Percentiles rank a stretch among this genome's conserved stretches.
phyloP scores from a whole-genome alignment of 306 rosid species.

The Inga laurina region DNA sequence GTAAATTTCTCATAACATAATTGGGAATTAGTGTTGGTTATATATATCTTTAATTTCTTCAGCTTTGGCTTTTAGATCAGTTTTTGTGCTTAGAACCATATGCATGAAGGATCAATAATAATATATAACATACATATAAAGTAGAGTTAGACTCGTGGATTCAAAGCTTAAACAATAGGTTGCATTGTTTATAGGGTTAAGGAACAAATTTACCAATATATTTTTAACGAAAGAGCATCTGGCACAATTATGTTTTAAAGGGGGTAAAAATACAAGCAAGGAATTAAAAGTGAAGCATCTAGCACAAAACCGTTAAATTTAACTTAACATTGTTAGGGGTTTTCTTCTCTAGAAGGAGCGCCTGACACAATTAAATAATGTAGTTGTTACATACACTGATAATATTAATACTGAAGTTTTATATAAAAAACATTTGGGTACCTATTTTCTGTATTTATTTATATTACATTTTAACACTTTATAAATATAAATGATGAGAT shows the following conservation, averaged over 20 bases:
- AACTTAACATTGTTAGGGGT: too few species aligned
- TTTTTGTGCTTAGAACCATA: not conserved
- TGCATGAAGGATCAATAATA: not conserved
- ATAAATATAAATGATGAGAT: too few species aligned
- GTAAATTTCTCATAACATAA: not conserved
- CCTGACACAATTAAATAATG: too few species aligned
- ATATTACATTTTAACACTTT: not conserved
- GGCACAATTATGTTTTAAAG: too few species aligned
- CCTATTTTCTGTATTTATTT: not conserved
- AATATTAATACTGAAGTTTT: not conserved
- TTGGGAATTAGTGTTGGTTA: not conserved
- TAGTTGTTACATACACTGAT: too few species aligned
- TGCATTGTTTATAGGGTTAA: not conserved
- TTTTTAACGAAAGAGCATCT: too few species aligned
- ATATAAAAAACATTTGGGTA: not conserved
- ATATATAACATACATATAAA: not conserved
- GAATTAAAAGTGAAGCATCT: too few species aligned
- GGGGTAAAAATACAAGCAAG: too few species aligned
- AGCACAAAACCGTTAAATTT: too few species aligned
- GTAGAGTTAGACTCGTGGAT: not conserved
- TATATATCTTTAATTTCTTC: not conserved
- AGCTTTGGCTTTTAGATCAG: not conserved
- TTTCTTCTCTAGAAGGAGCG: too few species aligned
- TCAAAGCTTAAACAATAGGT: not conserved
- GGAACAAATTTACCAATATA: too few species aligned